These are phyloP conservation scores for Penicillium riverlandense DNA, from an alignment of 495 filamentous ascomycete species.

Conservation along the genomic window DNA sequence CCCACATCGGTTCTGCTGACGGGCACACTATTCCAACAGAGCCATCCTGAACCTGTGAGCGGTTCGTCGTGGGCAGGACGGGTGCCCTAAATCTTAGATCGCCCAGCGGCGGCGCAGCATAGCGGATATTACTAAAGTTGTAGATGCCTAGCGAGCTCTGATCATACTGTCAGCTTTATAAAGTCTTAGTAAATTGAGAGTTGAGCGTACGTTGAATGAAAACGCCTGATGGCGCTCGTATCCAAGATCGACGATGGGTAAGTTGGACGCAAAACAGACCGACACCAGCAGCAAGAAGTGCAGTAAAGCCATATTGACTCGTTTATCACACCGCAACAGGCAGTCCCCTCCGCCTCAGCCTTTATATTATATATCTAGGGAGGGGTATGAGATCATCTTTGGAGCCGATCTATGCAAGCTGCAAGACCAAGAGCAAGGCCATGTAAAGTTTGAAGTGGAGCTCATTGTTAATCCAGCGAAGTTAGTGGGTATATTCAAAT, in stretches of 20 bases:
- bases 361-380: too few species aligned
- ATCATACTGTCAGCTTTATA: background rate
- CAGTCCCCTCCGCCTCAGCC: too few species aligned
- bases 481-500: too few species aligned
- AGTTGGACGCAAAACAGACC: constrained; percentile 10
- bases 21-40: constrained; percentile 41
- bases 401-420: too few species aligned
- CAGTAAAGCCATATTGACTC: constrained; percentile 3
- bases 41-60: constrained; percentile 36
- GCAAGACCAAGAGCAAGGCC: too few species aligned
- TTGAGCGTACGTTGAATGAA: constrained; percentile 30
- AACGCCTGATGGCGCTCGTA: constrained; percentile 44
- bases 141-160: constrained; percentile 30
- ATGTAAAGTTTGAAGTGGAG: too few species aligned
- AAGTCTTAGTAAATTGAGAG: background rate
- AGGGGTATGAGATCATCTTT: too few species aligned
- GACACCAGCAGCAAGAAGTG: constrained; percentile 9
- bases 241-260: constrained; percentile 44
- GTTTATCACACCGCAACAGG: too few species aligned
- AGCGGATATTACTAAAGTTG: constrained; percentile 56
- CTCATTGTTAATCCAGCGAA: too few species aligned
- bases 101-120: constrained; percentile 48
- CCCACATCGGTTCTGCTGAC: constrained; percentile 41
- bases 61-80: constrained; percentile 26
- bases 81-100: constrained; percentile 45